Evolutionary conservation across 1,284 basidiomycete genomes (phyloP), one percentile per base, ranked within the genome.

Genomic region (Cystobasidium slooffiae): DNA sequence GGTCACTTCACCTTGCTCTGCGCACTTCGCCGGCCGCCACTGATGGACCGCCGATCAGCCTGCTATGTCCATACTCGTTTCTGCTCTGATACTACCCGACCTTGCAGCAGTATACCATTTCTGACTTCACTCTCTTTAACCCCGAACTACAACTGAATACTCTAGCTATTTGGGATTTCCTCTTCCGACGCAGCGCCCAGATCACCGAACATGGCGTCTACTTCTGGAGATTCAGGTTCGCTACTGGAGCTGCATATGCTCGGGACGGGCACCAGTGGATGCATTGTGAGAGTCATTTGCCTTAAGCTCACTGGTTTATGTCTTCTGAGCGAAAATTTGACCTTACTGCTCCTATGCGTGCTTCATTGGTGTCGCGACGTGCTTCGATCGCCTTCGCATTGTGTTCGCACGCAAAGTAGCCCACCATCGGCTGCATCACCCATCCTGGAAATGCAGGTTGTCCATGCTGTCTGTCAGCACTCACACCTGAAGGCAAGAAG

Each of bases 401-500:
- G 74, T 2, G 75, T 72, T 1, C 51, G 76, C 9, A 55, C 24
- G 20, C 65, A 39, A 14, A 51, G 62, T 61, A 72, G 18, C 79
- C 79, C 6, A 72, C 77, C 14, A 76, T 80, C 62, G 55, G 70
- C 0, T 80, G 79, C 74, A 52, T 80, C 22, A 80, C 79, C 1
- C 75, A 76, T 20, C 75, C 77, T 31, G 72, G 58, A 1, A 39
- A 41, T 8, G 31, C n/a, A 16, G 79, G 79, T 12, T 80, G 79
- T 66, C 65, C 65, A 22, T 79, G 78, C 69, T 80, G 79, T 20
- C 49, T 76, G 18, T 78, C 76, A 1, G 79, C 79, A n/a, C 88
- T 88, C 6, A 89, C 89, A 6, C 85, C 86, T 0, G 86, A 87
- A 74, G 91, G 90, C 18, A 88, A 87, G 84, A 90, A 88, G 82